Evolutionary conservation across 768 basidiomycete genomes (phyloP), one percentile per base, ranked within the genome.

Genomic region (Sutorius australiensis): DNA sequence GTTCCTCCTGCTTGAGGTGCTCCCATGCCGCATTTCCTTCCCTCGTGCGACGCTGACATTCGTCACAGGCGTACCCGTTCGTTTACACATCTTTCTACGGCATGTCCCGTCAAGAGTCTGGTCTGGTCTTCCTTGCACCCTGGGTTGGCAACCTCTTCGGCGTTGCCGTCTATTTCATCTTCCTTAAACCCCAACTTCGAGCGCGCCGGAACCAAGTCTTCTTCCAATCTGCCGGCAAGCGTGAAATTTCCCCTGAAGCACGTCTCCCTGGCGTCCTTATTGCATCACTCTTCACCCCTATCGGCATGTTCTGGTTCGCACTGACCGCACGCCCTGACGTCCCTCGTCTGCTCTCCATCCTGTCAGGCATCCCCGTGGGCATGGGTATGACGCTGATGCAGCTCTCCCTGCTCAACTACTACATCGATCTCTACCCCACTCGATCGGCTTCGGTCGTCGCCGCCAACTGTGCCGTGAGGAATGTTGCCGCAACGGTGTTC

Each of bases 351-450:
- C 5, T 65, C 5, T 40, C 61, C 11, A 44, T 57, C 13, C 12
- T 67, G 39, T 67, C 66, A 0, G 66, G 66, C 4, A 51, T 67
- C 28, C 66, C 66, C 1, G 46, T 67, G 3, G 66, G 66, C 12
- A 60, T 67, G 42, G 66, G 66, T 10, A 65, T 67, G 65, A 67
- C 66, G 31, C 50, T 65, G 3, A 44, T 67, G 27, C 66, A 67
- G 40, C 59, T 67, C 24, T 65, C 61, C 8, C 27, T 67, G 40
- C 48, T 63, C 51, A 67, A 67, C 36, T 67, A 67, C 42, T 67
- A 67, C 56, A 63, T 67, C 38, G 66, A 67, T 37, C 65, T 67
- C 8, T 67, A 67, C 38, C 66, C 66, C 14, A 59, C 63, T n/a
- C 63, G 58, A 21, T 67, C 66, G 0, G 66, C 66, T 6, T 67